Base-by-base conservation (phyloP, 2,329 filamentous ascomycete genomes). In the Claviceps monticola region DNA sequence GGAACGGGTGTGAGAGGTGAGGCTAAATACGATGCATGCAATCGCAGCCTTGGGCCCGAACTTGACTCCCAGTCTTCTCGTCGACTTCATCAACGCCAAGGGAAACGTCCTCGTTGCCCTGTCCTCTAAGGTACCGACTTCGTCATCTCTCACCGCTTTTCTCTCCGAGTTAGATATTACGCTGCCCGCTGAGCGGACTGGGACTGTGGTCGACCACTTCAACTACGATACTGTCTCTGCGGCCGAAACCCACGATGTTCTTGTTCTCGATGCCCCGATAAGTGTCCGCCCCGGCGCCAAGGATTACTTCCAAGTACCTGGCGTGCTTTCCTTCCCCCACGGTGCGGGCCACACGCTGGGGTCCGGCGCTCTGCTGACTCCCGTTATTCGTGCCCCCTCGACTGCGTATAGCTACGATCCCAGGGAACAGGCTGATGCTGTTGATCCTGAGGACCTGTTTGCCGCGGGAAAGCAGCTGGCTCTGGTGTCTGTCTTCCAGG, bases 391-490 rank as follows among this genome's bases (percentile, higher is more conserved):
- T 60, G 91, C 89, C 46, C 85, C 88, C 19, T 72, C 76, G 58
- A 95, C 89, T 9, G 86, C 90, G 55, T 98, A 98, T 74, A 87
- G 82, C 68, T 95, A 95, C 76, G 91, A 93, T 70, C 84, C 88
- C 51, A 94, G 94, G 75, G 89, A 96, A 56, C 86, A 95, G 62
- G 67, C 72, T 42, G 80, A 81, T 47, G 69, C 70, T 5, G 74
- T 88, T 23, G 71, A 74, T 42, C 62, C 71, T 3, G 88, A 94
- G 58, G 90, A 96, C 55, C 77, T 88, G 46, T 95, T 94, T 64
- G 89, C 85, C 29, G 83, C 84, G 51, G 93, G 93, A 47, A 74
- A 76, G 61, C 93, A 98, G 73, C 74, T 98, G 56, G 80, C 82
- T 44, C 75, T 98, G 21, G 80, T 95, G n/a, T 88, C 89, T 14